Conservation (phyloP, 192 early-diverging fungal genomes). For the Coemansia asiatica region DNA sequence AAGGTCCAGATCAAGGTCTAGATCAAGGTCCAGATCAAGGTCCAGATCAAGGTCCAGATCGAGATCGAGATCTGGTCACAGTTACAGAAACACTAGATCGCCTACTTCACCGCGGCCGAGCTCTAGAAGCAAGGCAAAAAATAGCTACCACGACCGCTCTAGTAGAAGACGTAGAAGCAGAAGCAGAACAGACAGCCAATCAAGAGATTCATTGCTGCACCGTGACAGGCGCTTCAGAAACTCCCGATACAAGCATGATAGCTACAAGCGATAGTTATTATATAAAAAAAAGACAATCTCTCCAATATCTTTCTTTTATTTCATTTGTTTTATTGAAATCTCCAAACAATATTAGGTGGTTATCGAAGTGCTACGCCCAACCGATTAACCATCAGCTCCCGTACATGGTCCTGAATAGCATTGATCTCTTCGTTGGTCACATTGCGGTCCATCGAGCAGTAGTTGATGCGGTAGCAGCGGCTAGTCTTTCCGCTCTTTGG, state of each 20-base stretch:
- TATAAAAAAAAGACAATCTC: no score
- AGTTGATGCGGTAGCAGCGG: constrained; percentile 91
- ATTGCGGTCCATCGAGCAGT: constrained; percentile 95
- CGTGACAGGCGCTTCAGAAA: neutral
- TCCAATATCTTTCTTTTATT: no score
- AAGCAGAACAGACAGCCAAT: neutral
- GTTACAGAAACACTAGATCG: constrained; percentile 2
- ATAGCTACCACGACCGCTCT: neutral
- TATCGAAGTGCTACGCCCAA: constrained; percentile 80
- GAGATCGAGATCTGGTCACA: neutral
- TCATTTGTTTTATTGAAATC: neutral
- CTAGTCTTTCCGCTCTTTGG: constrained; percentile 81
- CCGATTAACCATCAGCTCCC: constrained; percentile 61
- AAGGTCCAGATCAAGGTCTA: constrained; percentile 2
- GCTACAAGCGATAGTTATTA: neutral
- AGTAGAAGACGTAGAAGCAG: neutral
- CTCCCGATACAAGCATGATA: neutral
- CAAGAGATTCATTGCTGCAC: neutral
- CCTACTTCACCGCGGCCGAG: neutral
- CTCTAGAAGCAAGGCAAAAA: neutral
- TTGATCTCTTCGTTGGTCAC: constrained; percentile 95
- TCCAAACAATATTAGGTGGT: neutral
- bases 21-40: constrained; percentile 5
- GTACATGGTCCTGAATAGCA: constrained; percentile 79
- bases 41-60: no score